Conservation (phyloP, 139 green algal genomes). For the Pseudopediastrum boryanum region DNA sequence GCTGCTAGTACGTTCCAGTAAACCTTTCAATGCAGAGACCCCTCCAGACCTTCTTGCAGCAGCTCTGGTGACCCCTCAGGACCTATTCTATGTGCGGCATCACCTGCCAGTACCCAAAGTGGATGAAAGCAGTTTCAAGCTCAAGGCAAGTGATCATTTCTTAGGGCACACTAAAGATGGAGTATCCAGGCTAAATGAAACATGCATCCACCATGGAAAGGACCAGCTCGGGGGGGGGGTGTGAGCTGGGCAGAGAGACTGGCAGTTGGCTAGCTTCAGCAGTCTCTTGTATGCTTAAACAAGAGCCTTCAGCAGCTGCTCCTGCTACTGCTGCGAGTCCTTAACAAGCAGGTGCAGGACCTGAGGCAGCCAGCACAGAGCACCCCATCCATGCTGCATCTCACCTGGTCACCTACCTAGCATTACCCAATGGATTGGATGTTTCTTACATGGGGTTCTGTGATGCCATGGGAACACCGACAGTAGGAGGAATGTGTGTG, state of each 20-base stretch:
- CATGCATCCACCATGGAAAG: background rate
- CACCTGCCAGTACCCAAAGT: conserved; percentile 85
- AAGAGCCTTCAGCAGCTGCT: no score
- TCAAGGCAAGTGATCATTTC: background rate
- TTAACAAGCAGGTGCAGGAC: no score
- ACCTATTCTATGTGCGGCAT: conserved; percentile 88
- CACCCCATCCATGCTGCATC: no score
- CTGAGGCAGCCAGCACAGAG: no score
- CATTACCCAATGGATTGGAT: no score
- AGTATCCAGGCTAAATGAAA: background rate
- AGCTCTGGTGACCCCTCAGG: conserved; percentile 70
- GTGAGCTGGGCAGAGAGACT: background rate
- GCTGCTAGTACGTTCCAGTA: conserved; percentile 62
- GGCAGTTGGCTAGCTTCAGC: background rate
- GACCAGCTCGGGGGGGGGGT: conserved; percentile 15
- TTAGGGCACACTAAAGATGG: background rate
- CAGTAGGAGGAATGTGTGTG: no score
- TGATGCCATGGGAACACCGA: no score
- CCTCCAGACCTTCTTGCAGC: conserved; percentile 66
- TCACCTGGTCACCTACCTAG: no score
- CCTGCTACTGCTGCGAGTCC: no score
- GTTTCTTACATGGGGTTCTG: no score
- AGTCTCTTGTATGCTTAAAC: no score
- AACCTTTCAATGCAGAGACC: conserved; percentile 88
- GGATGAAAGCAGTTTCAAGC: conserved; percentile 23